Percentiles rank a stretch among this genome's conserved stretches.
Conservation (phyloP, 129 eudicot species). For the Silybum marianum region DNA sequence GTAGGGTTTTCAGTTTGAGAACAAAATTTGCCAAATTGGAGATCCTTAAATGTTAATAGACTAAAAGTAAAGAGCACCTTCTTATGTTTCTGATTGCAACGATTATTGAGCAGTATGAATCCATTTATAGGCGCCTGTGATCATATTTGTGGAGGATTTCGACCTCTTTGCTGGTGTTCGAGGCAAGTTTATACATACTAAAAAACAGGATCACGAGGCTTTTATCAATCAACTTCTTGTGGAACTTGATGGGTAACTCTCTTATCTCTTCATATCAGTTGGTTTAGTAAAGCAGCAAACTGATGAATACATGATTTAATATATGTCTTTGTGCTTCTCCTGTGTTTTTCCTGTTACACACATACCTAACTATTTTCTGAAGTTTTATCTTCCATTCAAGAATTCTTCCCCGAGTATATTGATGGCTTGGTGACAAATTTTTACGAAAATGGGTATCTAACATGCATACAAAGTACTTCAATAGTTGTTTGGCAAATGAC, state of each 20-base stretch:
- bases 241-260: constrained; percentile 93
- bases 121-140: constrained; percentile 80
- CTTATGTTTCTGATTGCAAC: not conserved
- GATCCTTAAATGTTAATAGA: not conserved
- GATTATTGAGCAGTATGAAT: constrained; percentile 20
- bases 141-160: constrained; percentile 92
- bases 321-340: not conserved
- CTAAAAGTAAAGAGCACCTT: not conserved
- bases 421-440: not conserved
- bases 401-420: not conserved
- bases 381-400: not conserved
- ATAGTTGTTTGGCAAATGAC: not conserved
- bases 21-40: not conserved
- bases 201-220: constrained; percentile 94
- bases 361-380: not conserved
- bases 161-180: constrained; percentile 93
- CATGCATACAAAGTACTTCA: not conserved
- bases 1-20: not conserved
- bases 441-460: not conserved
- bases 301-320: not conserved
- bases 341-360: constrained; percentile 1
- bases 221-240: constrained; percentile 93
- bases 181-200: constrained; percentile 75
- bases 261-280: constrained; percentile 7
- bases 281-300: not conserved